phyloP scores from a whole-genome alignment of 352 stramenopile species.

The Phytopythium delawarense region DNA sequence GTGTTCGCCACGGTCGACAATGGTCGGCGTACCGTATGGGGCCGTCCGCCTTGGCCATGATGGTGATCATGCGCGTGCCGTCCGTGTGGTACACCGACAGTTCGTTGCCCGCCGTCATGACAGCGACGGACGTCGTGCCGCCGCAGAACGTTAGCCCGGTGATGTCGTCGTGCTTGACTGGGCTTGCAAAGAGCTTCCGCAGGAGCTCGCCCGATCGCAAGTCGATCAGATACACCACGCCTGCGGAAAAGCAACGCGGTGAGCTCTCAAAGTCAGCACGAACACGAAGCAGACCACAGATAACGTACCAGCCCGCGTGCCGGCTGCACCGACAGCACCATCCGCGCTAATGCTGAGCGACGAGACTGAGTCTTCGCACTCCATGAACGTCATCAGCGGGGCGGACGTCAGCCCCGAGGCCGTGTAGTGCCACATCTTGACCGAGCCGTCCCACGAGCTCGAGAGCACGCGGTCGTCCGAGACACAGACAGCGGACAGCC shows the following conservation, averaged over 20 bases:
- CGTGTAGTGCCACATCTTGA: slow-evolving; percentile 82
- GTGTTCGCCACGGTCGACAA: no score
- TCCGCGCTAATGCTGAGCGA: slow-evolving; percentile 67
- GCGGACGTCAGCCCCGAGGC: slow-evolving; percentile 55
- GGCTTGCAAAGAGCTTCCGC: slow-evolving; percentile 50
- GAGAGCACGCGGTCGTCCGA: slow-evolving; percentile 72
- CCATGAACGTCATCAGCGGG: slow-evolving; percentile 66
- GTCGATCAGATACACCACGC: slow-evolving; percentile 69
- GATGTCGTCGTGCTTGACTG: slow-evolving; percentile 51
- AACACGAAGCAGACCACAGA: neutral
- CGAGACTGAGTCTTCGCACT: slow-evolving; percentile 70
- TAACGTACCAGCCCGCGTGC: slow-evolving; percentile 52
- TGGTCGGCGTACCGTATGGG: slow-evolving; percentile 38
- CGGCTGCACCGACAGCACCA: slow-evolving; percentile 50
- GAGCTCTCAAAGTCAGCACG: neutral
- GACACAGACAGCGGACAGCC: slow-evolving; percentile 70
- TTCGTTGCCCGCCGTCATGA: slow-evolving; percentile 67
- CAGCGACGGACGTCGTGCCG: slow-evolving; percentile 44
- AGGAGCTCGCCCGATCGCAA: slow-evolving; percentile 62
- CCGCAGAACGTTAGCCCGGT: slow-evolving; percentile 62
- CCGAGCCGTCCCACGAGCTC: slow-evolving; percentile 69
- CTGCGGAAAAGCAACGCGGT: slow-evolving; percentile 12
- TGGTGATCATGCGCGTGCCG: slow-evolving; percentile 45
- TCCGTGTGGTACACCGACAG: slow-evolving; percentile 63
- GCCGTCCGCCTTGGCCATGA: slow-evolving; percentile 59